phyloP scores from a whole-genome alignment of 2,329 filamentous ascomycete species.

The Microdochium bolleyi region DNA sequence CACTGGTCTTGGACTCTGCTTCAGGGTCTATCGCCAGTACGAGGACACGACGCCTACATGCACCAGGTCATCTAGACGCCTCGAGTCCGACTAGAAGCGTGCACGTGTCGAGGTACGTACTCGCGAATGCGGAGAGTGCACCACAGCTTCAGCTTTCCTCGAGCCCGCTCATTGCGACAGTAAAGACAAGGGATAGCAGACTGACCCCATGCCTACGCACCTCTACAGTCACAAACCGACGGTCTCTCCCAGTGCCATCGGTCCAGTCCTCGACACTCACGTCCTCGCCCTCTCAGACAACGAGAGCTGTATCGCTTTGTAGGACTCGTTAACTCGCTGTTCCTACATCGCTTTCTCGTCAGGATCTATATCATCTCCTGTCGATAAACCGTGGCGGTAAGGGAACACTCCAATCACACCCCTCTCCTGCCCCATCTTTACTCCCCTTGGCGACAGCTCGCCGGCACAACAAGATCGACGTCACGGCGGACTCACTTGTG shows the following conservation, averaged over 20 bases:
- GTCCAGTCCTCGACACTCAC: slow-evolving; percentile 29
- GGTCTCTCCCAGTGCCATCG: slow-evolving; percentile 22
- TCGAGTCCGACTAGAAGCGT: slow-evolving; percentile 18
- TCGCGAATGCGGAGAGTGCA: neutral
- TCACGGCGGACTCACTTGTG: slow-evolving; percentile 4
- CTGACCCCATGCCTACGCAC: neutral
- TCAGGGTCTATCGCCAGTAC: slow-evolving; percentile 23
- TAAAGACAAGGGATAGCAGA: neutral
- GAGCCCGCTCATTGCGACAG: neutral
- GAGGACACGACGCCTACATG: slow-evolving; percentile 21
- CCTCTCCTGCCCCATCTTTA: slow-evolving; percentile 6
- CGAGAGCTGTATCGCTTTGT: slow-evolving; percentile 31
- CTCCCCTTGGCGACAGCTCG: no score
- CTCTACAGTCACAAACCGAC: slow-evolving; percentile 34
- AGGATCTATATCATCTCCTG: slow-evolving; percentile 41
- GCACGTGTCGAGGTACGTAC: slow-evolving; percentile 24
- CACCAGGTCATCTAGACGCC: slow-evolving; percentile 13
- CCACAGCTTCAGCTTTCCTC: neutral
- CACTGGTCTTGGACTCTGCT: slow-evolving; percentile 21
- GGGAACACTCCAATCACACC: slow-evolving; percentile 19
- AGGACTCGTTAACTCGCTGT: slow-evolving; percentile 60
- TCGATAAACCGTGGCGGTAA: slow-evolving; percentile 46
- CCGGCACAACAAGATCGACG: no score
- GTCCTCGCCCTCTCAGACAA: slow-evolving; percentile 30
- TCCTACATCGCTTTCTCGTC: slow-evolving; percentile 37